phyloP scores from a whole-genome alignment of 176 grass and related monocot species.

The Ampelocalamus luodianensis region DNA sequence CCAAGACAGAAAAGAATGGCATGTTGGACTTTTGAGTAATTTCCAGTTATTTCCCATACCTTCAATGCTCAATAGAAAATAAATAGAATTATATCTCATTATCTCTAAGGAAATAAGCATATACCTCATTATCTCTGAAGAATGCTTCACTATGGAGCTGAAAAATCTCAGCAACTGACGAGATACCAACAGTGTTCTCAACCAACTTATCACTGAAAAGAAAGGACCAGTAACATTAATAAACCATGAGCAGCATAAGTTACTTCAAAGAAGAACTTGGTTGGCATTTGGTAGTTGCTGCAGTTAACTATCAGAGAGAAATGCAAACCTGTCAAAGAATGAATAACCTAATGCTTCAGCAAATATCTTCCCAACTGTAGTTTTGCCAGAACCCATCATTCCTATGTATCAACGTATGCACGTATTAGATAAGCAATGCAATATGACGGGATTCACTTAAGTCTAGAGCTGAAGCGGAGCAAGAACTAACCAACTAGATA shows the following conservation, averaged over 20 bases:
- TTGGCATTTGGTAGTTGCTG: background rate
- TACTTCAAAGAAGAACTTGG: conserved; percentile 26
- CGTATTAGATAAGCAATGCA: conserved; percentile 9
- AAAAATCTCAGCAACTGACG: conserved; percentile 93
- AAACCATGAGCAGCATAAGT: background rate
- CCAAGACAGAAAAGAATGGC: background rate
- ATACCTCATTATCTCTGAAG: conserved; percentile 98
- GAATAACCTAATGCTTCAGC: conserved; percentile 94
- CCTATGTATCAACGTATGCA: conserved; percentile 46
- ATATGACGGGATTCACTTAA: background rate
- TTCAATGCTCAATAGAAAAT: background rate
- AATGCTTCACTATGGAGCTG: conserved; percentile 87
- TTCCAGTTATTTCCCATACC: conserved; percentile 3
- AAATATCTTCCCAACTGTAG: conserved; percentile 93
- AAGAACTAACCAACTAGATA: conserved; percentile 89
- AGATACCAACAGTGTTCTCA: conserved; percentile 78
- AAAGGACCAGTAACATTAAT: conserved; percentile 27
- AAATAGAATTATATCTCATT: background rate
- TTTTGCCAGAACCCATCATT: conserved; percentile 99
- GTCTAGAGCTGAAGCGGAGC: background rate
- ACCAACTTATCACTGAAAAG: conserved; percentile 88
- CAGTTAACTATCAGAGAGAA: conserved; percentile 37
- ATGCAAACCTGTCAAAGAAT: conserved; percentile 93
- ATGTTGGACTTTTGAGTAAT: background rate
- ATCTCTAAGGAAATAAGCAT: conserved; percentile 6